Conservation (phyloP, 495 filamentous ascomycete genomes). For the Xylaria sp. region DNA sequence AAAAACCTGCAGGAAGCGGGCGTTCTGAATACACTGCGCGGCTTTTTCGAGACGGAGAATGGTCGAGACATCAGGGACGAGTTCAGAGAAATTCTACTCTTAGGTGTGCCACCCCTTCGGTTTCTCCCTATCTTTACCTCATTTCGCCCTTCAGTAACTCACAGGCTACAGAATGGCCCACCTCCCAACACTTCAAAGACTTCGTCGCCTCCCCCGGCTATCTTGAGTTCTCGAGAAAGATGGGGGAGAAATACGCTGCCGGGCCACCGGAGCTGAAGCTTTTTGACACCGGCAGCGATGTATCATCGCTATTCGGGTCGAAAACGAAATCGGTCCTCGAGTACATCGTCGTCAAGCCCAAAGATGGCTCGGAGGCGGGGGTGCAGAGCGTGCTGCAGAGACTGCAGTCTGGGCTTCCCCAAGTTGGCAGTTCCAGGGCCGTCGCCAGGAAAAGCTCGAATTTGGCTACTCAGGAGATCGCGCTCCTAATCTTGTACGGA, state of each 20-base stretch:
- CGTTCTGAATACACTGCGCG: not conserved
- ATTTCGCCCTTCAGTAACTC: not conserved
- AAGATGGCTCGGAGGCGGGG: not conserved
- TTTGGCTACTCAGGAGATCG: conserved; percentile 10
- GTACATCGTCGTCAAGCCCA: conserved; percentile 15
- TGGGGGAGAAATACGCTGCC: not conserved
- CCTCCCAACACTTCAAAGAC: conserved; percentile 1
- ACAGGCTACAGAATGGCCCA: conserved; percentile 22
- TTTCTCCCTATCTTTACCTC: not conserved
- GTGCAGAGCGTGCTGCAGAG: conserved; percentile 11
- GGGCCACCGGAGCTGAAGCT: not conserved
- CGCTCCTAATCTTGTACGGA: conserved; percentile 2
- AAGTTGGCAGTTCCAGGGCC: not conserved
- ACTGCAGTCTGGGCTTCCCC: conserved; percentile 6
- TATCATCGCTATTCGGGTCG: not conserved
- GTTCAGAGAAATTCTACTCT: conserved; percentile 1
- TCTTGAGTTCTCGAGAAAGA: not conserved
- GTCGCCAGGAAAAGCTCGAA: conserved; percentile 4
- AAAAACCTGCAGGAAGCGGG: not conserved
- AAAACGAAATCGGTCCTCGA: conserved; percentile 12
- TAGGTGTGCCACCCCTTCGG: not conserved
- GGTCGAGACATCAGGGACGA: conserved; percentile 14
- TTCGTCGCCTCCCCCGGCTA: not conserved
- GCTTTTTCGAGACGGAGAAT: conserved; percentile 11
- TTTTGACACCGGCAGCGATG: not conserved